Base-by-base conservation (phyloP, 1,284 basidiomycete species). In the Trichosporon faecale region DNA sequence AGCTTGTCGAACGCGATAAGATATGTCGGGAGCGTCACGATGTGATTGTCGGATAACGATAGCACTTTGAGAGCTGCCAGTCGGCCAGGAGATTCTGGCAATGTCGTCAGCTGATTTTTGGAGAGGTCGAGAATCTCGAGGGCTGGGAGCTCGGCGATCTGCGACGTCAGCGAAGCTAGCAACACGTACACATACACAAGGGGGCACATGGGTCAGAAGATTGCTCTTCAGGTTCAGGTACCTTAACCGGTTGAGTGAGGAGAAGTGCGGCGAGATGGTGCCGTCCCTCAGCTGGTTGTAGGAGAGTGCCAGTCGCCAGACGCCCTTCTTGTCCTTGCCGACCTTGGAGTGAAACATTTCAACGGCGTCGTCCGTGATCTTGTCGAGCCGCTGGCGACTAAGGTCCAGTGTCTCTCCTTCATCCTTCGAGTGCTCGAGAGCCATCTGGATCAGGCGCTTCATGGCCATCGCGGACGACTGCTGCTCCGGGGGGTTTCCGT, bases 181-280 rank as follows among this genome's bases (percentile, higher is more conserved):
- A 31, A 2, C 23, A 31, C 49, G 37, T 63, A 25, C 23, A 88
- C 93, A 78, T 80, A 96, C 94, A 68, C 94, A 92, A 72, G 90
- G 88, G 11, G 96, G 96, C 76, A 99, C 93, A 18, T 88, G 86
- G 0, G 90, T 87, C 77, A 99, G 90, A 68, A 87, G 87, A 80
- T 98, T 98, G 77, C 91, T 91, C 83, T 93, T 92, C 71, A 99
- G 88, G 81, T 98, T 98, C 69, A 99, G 88, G 82, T 99, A 99
- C 73, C 95, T 86, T 65, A 99, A 86, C 72, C 89, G 89, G 70
- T 88, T 88, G 64, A 98, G 85, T 46, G 90, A 86, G 16, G 88
- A 87, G 79, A 98, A 96, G 33, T 90, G 89, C 74, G 87, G 87
- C 18, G 94, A 94, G 65, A 99, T 87, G 0, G 89, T 89, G 40